These are phyloP conservation scores for Sarocladium strictum DNA, from an alignment of 2,329 filamentous ascomycete species.

Conservation along the genomic window DNA sequence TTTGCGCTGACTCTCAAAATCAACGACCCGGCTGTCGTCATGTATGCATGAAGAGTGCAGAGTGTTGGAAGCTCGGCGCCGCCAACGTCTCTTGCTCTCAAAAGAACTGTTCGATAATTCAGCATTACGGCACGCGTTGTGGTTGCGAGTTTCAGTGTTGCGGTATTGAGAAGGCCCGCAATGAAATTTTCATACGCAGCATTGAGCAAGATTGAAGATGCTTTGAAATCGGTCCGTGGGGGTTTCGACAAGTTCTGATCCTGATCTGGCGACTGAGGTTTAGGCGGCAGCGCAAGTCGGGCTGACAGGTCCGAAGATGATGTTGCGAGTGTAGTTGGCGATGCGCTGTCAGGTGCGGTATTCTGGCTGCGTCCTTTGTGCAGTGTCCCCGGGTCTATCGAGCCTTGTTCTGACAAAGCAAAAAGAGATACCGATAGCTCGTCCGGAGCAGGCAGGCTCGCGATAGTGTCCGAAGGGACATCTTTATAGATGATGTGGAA, in stretches of 20 bases:
- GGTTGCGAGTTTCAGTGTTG: slow-evolving; percentile 44
- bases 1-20: slow-evolving; percentile 44
- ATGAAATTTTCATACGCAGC: slow-evolving; percentile 50
- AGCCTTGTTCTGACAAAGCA: slow-evolving; percentile 40
- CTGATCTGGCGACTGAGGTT: slow-evolving; percentile 18
- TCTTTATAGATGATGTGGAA: slow-evolving; percentile 40
- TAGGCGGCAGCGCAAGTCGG: not conserved
- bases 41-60: slow-evolving; percentile 46
- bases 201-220: slow-evolving; percentile 19
- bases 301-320: slow-evolving; percentile 29
- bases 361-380: slow-evolving; percentile 37
- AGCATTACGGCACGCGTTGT: slow-evolving; percentile 44
- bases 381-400: slow-evolving; percentile 43
- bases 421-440: slow-evolving; percentile 18
- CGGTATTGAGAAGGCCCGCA: slow-evolving; percentile 43
- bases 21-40: slow-evolving; percentile 51
- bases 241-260: slow-evolving; percentile 21
- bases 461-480: slow-evolving; percentile 13
- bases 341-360: slow-evolving; percentile 15
- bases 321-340: slow-evolving; percentile 33
- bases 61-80: slow-evolving; percentile 21
- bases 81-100: slow-evolving; percentile 19
- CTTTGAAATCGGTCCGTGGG: slow-evolving; percentile 16
- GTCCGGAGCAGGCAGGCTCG: not conserved
- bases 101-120: slow-evolving; percentile 46